Base-by-base conservation (phyloP, 225 moss, liverwort and hornwort species). In the Thuidium tamariscinum region DNA sequence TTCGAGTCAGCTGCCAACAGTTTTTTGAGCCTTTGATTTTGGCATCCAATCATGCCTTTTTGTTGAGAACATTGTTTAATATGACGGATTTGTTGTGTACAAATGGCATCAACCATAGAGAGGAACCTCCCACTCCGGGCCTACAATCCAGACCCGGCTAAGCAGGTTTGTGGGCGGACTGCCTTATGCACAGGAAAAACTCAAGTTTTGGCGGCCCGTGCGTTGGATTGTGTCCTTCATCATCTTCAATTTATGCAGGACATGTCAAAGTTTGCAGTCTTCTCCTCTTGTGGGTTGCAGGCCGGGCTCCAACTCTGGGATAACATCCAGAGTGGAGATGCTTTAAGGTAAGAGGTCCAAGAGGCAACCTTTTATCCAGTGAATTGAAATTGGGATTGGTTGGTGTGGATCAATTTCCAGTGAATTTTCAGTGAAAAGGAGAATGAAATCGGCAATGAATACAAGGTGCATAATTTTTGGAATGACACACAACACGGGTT, bases 301-400 rank as follows among this genome's bases (percentile, higher is more conserved):
- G 36, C 3, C 65, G 5, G 19, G 20, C 19, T 65, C n/a, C 10
- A 65, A 65, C 19, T n/a, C 19, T 0, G 2, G n/a, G 65, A n/a
- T 20, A 11, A 21, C 3, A 2, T 66, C 3, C 2, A 1, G 21
- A 36, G 66, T 36, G 11, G 11, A 11, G 20, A 39, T 14, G 25
- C 8, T 7, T 7, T 13, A 36, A 6, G 36, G 66, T 66, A 66
- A 18, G 2, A 21, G 3, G 21, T 66, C 5, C 12, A 21, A 36
- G 6, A 36, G 21, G 11, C 2, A 0, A 21, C 6, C 3, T 2
- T 21, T 21, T 21, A 20, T 4, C 7, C 11, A 2, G 12, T 36
- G 37, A 36, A 37, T 21, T 5, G 11, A 22, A 69, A 69, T 68
- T 25, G 41, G 41, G 2, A 4, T 26, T 27, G 1, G 2, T 39